These are phyloP conservation scores for Mycena galopus DNA, from an alignment of 768 basidiomycete genomes.

Conservation along the genomic window DNA sequence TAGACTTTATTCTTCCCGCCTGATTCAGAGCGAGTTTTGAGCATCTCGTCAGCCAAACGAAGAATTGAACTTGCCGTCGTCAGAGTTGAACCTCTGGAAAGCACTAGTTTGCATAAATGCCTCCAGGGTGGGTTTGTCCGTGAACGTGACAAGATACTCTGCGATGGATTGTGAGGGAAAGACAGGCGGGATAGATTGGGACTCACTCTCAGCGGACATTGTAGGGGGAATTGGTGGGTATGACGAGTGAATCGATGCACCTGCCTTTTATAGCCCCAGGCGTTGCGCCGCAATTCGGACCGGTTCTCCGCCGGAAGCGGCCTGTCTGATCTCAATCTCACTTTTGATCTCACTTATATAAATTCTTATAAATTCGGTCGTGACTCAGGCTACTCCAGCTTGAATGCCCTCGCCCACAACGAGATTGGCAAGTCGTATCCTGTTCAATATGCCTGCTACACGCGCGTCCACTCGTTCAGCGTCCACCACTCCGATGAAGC, in stretches of 20 bases:
- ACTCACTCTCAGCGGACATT: slow-evolving; percentile 35
- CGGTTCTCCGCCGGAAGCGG: neutral
- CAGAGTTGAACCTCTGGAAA: too few species aligned
- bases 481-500: slow-evolving; percentile 21
- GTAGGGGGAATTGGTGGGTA: neutral
- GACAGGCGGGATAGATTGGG: neutral
- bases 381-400: neutral
- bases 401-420: neutral
- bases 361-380: neutral
- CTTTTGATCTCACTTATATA: too few species aligned
- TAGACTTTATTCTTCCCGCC: slow-evolving; percentile 62
- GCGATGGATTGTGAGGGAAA: neutral
- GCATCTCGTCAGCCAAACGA: neutral
- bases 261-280: neutral
- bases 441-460: slow-evolving; percentile 49
- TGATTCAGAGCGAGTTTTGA: slow-evolving; percentile 46
- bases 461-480: slow-evolving; percentile 48
- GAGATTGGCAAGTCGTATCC: neutral
- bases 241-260: neutral
- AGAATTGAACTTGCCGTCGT: slow-evolving; percentile 48
- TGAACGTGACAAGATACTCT: slow-evolving; percentile 73
- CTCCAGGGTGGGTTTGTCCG: too few species aligned
- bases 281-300: neutral
- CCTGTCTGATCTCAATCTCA: too few species aligned
- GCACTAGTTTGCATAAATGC: too few species aligned